Evolutionary conservation across 225 moss, liverwort and hornwort species (phyloP), one percentile per base, ranked within the genome.

Genomic region (Marchantia polymorpha): DNA sequence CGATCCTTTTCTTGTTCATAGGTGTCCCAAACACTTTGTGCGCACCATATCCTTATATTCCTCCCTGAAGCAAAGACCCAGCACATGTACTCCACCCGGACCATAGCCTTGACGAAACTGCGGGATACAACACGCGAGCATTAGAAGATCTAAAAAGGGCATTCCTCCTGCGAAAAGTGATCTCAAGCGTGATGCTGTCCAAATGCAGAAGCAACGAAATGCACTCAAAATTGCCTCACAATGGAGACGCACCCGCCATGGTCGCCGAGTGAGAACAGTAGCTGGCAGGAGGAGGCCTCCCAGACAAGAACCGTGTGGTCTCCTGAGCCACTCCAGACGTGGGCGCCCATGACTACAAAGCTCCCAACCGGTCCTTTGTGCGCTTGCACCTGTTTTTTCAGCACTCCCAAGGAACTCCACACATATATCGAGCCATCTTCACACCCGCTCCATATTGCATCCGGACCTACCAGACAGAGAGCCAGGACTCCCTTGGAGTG

Each of bases 31-130:
- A 92, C 79, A 87, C 90, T 94, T 59, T 85, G 86, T n/a, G 89
- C 89, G 82, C 83, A 80, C 92, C 94, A 94, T 22, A 94, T 78
- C 77, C 86, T 94, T 13, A 92, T 72, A 29, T 89, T 92, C 80
- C 91, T 94, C 63, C 91, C 90, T 55, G 92, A 92, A 73, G 90
- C 81, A 80, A 94, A 94, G 26, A 86, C 85, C 94, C 94, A 94
- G 55, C 92, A 84, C 85, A 92, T 92, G 83, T 90, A 94, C 56
- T 92, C 91, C 73, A 83, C 94, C 82, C 89, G 89, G 25, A 94
- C 86, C 87, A 92, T 84, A 12, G 88, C 81, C 80, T 88, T 92
- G 16, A 94, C 89, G 71, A 89, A 92, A 64, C 92, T 92, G 61
- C 59, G 79, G 20, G 17, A 8, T 15, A 49, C 48, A 47, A 70